Evolutionary conservation across 208 protist species (phyloP).

Genomic region (Plasmodiophora brassicae): DNA sequence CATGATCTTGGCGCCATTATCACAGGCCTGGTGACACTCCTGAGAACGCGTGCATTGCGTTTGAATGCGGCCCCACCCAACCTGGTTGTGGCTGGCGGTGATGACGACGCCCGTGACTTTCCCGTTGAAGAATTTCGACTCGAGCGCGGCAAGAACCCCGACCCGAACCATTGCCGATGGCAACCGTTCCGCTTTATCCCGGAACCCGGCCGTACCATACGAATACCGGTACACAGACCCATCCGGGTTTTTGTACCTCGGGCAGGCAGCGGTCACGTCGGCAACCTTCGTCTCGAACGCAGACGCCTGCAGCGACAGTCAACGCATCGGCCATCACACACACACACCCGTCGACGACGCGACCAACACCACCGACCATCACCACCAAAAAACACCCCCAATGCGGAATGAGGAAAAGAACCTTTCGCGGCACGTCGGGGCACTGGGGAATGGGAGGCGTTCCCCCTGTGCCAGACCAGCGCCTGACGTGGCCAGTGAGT

Average conservation of each 20-base stretch:
- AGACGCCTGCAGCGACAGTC: too few species aligned
- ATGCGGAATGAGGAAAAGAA: too few species aligned
- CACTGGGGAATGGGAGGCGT: too few species aligned
- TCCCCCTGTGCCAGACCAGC: too few species aligned
- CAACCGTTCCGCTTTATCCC: background rate
- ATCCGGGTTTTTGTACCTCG: background rate
- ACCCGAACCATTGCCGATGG: slow-evolving; percentile 13
- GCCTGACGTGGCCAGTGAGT: too few species aligned
- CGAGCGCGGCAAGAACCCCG: background rate
- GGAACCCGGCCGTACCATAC: slow-evolving; percentile 16
- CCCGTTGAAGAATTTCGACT: background rate
- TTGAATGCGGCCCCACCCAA: background rate
- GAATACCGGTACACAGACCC: background rate
- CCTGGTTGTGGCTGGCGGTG: slow-evolving; percentile 23
- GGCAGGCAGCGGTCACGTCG: background rate
- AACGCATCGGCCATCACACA: too few species aligned
- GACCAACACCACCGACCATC: too few species aligned
- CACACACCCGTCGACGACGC: too few species aligned
- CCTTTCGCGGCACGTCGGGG: too few species aligned
- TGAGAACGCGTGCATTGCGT: background rate
- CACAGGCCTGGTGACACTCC: background rate
- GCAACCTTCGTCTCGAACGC: background rate
- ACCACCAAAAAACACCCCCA: too few species aligned
- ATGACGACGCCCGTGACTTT: background rate
- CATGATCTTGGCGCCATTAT: slow-evolving; percentile 19